These are phyloP conservation scores for Phlegmacium glaucopus DNA, from an alignment of 768 basidiomycete species.

Conservation along the genomic window DNA sequence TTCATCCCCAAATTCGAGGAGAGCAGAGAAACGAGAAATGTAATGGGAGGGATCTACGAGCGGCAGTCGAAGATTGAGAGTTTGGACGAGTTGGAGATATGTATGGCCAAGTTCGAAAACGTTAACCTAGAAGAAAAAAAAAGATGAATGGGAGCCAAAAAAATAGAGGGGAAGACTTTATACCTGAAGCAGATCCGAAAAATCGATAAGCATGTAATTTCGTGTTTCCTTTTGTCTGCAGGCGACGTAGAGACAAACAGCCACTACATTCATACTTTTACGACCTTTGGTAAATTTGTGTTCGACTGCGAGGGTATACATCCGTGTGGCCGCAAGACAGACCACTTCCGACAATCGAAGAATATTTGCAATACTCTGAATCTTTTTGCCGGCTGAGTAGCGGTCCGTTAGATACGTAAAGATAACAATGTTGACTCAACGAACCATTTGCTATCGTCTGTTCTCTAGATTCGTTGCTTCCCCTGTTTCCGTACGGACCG, in stretches of 20 bases:
- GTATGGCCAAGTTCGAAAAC: constrained; percentile 97
- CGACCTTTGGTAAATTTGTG: constrained; percentile 94
- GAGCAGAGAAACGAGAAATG: constrained; percentile 90
- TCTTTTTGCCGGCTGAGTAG: constrained; percentile 69
- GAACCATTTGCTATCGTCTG: constrained; percentile 89
- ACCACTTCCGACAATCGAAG: constrained; percentile 79
- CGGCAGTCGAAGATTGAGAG: constrained; percentile 79
- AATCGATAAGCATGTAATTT: constrained; percentile 98
- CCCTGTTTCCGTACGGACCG: constrained; percentile 78
- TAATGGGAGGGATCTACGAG: constrained; percentile 96
- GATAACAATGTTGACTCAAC: constrained; percentile 17
- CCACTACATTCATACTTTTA: constrained; percentile 89
- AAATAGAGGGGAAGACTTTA: constrained; percentile 4
- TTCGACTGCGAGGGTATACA: constrained; percentile 92
- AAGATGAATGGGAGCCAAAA: background rate
- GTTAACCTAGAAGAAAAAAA: constrained; percentile 62
- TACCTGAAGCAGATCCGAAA: constrained; percentile 93
- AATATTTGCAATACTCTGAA: constrained; percentile 77
- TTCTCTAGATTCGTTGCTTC: constrained; percentile 79
- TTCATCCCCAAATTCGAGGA: constrained; percentile 95
- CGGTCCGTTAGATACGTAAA: background rate
- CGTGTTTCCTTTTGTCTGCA: constrained; percentile 88
- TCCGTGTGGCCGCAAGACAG: constrained; percentile 74
- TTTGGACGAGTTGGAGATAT: constrained; percentile 91
- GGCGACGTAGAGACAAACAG: constrained; percentile 93